Percentiles rank a stretch among this genome's conserved stretches.
phyloP scores from a whole-genome alignment of 768 basidiomycete species.

The Kwoniella mangroviensis region DNA sequence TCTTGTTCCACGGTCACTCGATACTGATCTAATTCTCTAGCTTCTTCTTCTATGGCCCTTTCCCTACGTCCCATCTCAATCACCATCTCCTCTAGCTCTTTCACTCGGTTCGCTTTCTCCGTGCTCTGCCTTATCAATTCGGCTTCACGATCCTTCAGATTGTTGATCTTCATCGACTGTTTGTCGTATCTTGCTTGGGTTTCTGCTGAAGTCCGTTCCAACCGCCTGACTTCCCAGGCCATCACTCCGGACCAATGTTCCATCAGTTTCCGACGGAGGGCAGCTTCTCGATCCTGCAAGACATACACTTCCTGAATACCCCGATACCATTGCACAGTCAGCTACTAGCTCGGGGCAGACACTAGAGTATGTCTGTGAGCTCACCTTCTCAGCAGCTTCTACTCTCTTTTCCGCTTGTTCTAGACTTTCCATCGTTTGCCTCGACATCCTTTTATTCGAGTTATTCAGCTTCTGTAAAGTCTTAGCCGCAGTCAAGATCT shows the following conservation, averaged over 20 bases:
- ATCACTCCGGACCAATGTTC: constrained; percentile 58
- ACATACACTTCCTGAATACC: constrained; percentile 53
- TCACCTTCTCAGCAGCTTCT: constrained; percentile 56
- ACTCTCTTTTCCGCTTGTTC: constrained; percentile 57
- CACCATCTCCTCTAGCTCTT: constrained; percentile 51
- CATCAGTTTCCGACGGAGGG: constrained; percentile 51
- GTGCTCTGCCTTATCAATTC: constrained; percentile 34
- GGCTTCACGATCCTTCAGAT: constrained; percentile 41
- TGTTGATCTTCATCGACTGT: constrained; percentile 33
- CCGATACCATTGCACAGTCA: neutral
- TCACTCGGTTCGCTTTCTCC: constrained; percentile 27
- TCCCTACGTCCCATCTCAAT: constrained; percentile 48
- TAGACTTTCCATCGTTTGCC: constrained; percentile 57
- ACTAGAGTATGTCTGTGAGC: neutral
- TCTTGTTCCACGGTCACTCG: constrained; percentile 9
- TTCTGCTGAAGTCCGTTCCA: constrained; percentile 45
- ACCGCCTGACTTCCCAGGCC: constrained; percentile 57
- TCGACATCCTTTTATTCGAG: constrained; percentile 57
- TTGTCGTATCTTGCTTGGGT: constrained; percentile 37
- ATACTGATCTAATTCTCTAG: constrained; percentile 32
- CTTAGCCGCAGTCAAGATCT: constrained; percentile 58
- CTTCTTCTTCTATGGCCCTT: constrained; percentile 45
- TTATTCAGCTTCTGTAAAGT: constrained; percentile 57
- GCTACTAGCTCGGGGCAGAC: neutral
- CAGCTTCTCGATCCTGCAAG: constrained; percentile 52